Evolutionary conservation across 306 rosid genomes (phyloP).

Genomic region (Cicer judaicum): DNA sequence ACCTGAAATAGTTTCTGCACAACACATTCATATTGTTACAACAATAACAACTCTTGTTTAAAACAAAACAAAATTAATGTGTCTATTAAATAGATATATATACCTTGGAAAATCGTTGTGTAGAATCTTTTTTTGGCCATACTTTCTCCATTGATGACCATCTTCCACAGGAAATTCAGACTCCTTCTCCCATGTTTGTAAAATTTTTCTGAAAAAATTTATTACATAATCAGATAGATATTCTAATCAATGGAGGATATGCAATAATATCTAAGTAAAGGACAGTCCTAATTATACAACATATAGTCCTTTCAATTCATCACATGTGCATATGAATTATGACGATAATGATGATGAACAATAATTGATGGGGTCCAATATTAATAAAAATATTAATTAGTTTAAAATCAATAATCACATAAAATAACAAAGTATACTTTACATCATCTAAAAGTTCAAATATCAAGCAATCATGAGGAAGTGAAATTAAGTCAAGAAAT

Average conservation of each 20-base stretch:
- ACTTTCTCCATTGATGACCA: slow-evolving; percentile 81
- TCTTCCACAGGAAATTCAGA: slow-evolving; percentile 52
- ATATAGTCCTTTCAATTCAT: slow-evolving; percentile 2
- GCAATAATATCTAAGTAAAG: background rate
- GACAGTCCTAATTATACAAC: background rate
- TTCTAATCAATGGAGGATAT: background rate
- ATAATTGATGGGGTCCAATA: slow-evolving; percentile 50
- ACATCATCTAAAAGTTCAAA: slow-evolving; percentile 27
- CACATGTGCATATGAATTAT: background rate
- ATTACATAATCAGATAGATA: slow-evolving; percentile 15
- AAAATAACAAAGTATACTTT: background rate
- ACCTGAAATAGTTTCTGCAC: slow-evolving; percentile 72
- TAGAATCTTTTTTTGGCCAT: slow-evolving; percentile 69
- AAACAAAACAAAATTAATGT: too few relatives aligned
- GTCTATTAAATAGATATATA: too few relatives aligned
- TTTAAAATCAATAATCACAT: background rate
- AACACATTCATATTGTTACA: background rate
- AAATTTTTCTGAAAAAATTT: slow-evolving; percentile 53
- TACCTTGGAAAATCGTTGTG: slow-evolving; percentile 57
- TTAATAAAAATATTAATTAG: background rate
- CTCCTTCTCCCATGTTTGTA: slow-evolving; percentile 51
- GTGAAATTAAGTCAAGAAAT: background rate
- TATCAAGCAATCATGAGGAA: background rate
- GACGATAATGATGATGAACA: slow-evolving; percentile 28
- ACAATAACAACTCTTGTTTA: too few relatives aligned